Evolutionary conservation across 306 rosid species (phyloP).

Genomic region (Phaseolus lunatus): DNA sequence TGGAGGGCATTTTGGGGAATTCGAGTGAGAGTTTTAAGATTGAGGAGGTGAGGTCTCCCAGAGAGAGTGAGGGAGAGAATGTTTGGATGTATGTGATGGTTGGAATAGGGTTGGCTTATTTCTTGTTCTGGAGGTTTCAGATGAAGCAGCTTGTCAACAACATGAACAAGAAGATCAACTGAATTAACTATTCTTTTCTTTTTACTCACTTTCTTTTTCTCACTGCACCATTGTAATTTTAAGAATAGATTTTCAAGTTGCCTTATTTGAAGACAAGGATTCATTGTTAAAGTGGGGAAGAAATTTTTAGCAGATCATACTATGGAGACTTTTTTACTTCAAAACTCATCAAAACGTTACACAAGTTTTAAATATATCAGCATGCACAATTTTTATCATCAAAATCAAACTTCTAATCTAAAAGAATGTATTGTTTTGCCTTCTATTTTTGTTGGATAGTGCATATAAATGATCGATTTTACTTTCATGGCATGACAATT

Average conservation of each 20-base stretch:
- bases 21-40: conserved; percentile 66
- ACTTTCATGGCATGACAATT: no score
- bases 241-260: neutral
- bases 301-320: no score
- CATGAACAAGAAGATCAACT: conserved; percentile 68
- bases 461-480: no score
- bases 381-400: no score
- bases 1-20: conserved; percentile 61
- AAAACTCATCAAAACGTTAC: no score
- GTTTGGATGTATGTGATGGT: conserved; percentile 72
- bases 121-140: conserved; percentile 83
- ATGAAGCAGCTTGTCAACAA: conserved; percentile 63
- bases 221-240: no score
- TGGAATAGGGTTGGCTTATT: conserved; percentile 73
- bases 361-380: no score
- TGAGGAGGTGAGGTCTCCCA: conserved; percentile 60
- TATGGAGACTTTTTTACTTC: no score
- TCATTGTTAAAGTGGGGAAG: no score
- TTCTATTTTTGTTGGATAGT: no score
- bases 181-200: conserved; percentile 18
- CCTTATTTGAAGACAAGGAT: neutral
- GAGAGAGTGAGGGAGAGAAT: conserved; percentile 58
- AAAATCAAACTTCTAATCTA: no score
- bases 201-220: neutral
- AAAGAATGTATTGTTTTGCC: no score